Evolutionary conservation across 2,329 filamentous ascomycete species (phyloP), one percentile per base, ranked within the genome.

Genomic region (Fusarium metavorans): DNA sequence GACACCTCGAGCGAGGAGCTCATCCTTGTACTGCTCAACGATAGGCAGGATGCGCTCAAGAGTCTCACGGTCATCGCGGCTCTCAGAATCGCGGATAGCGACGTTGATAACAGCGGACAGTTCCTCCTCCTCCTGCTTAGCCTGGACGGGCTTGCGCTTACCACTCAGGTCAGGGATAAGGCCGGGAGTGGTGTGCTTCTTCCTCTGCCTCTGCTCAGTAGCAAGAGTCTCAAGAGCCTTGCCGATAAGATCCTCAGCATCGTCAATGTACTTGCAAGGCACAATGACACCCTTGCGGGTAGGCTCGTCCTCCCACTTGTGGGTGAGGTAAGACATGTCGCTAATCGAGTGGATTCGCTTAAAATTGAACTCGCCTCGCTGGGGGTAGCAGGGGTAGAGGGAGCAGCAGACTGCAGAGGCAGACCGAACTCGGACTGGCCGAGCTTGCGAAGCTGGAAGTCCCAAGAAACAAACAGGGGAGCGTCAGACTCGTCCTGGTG

Each of bases 261-360:
- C 97, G 73, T 99, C 97, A 48, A 99, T 87, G 85, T 97, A 99
- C 80, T 92, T 93, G 79, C 97, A 95, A 35, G 97, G 95, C 54
- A 98, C 92, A 73, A 99, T 97, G 65, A 97, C 95, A 90, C 97
- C 97, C 87, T 97, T 97, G 79, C 97, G 91, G 34, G 89, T 91
- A 37, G 94, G 94, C 84, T 98, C 95, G 45, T 91, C 88, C 48
- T 93, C 90, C 63, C 91, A 89, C 81, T 93, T 92, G 75, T 91
- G 91, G 70, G 91, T 88, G 71, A 98, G 87, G 83, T 97, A 98
- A 18, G 95, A 94, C 93, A 99, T 94, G 81, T 99, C 97, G 83
- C 95, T 98, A 83, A 99, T 97, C 64, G 97, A 98, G 86, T 94
- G 92, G 80, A 98, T 93, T 78, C 95, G 92, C 86, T 95, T 94